Conservation (phyloP, 2,329 filamentous ascomycete genomes). For the Grosmannia clavigera region DNA sequence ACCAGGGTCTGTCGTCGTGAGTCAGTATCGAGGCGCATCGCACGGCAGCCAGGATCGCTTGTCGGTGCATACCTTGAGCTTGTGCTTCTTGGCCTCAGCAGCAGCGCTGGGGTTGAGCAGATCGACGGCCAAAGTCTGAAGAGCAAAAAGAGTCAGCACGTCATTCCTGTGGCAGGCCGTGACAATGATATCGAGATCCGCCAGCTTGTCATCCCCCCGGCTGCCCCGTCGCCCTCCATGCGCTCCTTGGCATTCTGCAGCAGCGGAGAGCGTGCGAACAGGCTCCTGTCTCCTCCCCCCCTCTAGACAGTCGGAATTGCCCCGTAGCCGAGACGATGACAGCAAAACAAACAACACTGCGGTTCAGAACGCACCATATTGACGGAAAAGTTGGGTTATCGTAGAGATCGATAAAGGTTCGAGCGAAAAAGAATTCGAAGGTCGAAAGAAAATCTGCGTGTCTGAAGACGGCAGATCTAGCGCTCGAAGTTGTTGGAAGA, state of each 20-base stretch:
- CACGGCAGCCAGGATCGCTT: neutral
- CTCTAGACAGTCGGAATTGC: too few relatives aligned
- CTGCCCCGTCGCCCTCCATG: neutral
- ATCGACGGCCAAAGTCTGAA: slow-evolving; percentile 98
- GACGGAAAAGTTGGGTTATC: slow-evolving; percentile 37
- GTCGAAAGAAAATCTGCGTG: slow-evolving; percentile 33
- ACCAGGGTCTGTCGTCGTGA: slow-evolving; percentile 60
- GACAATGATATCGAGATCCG: neutral
- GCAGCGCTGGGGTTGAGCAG: slow-evolving; percentile 97
- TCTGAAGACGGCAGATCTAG: slow-evolving; percentile 33
- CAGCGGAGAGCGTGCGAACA: too few relatives aligned
- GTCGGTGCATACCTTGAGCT: slow-evolving; percentile 78
- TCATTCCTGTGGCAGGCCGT: neutral
- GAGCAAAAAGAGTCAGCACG: slow-evolving; percentile 31
- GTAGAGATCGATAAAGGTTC: slow-evolving; percentile 26
- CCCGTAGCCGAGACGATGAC: neutral
- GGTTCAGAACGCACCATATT: slow-evolving; percentile 45
- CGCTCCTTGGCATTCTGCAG: neutral
- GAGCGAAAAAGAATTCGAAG: slow-evolving; percentile 31
- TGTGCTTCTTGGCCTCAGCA: slow-evolving; percentile 99
- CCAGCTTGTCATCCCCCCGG: neutral
- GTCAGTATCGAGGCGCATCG: neutral
- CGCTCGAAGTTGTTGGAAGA: slow-evolving; percentile 24
- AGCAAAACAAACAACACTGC: neutral
- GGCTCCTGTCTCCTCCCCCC: neutral